Conservation (phyloP, 2,329 filamentous ascomycete genomes). For the Colletotrichum tabaci region DNA sequence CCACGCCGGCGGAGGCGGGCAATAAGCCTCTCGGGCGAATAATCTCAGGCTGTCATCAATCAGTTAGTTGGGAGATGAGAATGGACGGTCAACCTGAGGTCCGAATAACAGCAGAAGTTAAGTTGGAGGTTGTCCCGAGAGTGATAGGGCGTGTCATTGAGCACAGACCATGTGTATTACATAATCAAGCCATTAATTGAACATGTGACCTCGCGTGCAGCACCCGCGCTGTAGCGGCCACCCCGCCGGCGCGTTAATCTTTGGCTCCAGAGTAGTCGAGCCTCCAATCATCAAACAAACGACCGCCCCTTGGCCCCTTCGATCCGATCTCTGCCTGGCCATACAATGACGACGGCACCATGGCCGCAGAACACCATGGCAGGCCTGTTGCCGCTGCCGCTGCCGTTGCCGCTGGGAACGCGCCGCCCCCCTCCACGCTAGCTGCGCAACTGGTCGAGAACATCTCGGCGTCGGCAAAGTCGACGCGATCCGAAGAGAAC, state of each 20-base stretch:
- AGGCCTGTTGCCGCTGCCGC: slow-evolving; percentile 40
- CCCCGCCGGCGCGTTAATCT: slow-evolving; percentile 26
- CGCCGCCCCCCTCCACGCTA: slow-evolving; percentile 83
- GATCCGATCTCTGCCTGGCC: neutral
- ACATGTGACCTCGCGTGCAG: slow-evolving; percentile 38
- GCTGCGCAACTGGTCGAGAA: slow-evolving; percentile 90
- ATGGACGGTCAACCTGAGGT: slow-evolving; percentile 18
- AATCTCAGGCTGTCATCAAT: slow-evolving; percentile 12
- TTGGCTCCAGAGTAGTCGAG: slow-evolving; percentile 8
- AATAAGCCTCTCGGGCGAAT: neutral
- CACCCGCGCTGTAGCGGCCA: slow-evolving; percentile 12
- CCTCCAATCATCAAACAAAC: neutral
- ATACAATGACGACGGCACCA: slow-evolving; percentile 31
- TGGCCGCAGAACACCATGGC: slow-evolving; percentile 39
- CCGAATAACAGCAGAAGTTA: neutral
- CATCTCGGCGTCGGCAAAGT: slow-evolving; percentile 76
- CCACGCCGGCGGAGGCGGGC: neutral
- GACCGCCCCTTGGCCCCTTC: neutral
- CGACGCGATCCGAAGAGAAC: slow-evolving; percentile 75
- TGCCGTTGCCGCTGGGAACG: slow-evolving; percentile 45
- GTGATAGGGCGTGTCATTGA: neutral
- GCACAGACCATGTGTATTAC: neutral
- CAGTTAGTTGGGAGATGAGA: neutral
- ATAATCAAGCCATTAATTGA: neutral
- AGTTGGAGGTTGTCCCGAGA: neutral